Base-by-base conservation (phyloP, 2,329 filamentous ascomycete genomes). In the Fusarium sp. region DNA sequence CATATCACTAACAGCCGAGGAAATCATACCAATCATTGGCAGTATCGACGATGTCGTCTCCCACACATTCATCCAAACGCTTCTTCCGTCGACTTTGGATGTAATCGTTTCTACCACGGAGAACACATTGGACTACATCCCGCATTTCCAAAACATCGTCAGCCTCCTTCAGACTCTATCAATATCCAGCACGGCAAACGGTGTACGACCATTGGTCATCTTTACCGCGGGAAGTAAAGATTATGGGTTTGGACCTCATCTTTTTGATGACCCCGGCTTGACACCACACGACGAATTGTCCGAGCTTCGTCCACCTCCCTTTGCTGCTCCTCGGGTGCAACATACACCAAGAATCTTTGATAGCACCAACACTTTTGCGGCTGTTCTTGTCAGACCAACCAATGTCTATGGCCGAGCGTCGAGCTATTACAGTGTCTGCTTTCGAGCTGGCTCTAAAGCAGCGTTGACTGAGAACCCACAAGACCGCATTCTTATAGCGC, bases 1-100 rank as follows among this genome's bases (percentile, higher is more conserved):
- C 20, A 22, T n/a, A 10, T 17, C 35, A 59, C 25, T 59, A 25
- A 38, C 22, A 32, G 57, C 57, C 14, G 57, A 59, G n/a, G 57
- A 59, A 59, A 32, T 59, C 57, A 59, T 59, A 22, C 57, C 57
- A 27, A 38, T 59, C 35, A 37, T 59, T 20, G 57, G 57, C 32
- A 38, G 33, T 27, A 43, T 59, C 10, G 56, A 59, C 22, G 15
- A 59, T n/a, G 25, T 43, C n/a, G 35, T 17, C 35, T 59, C 56
- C 14, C 56, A 59, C 14, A 30, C 32, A 59, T n/a, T 14, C 33
- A 59, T 27, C 15, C 3, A 30, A 15, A 7, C 57, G 9, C 5
- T n/a, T 25, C 57, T 59, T 59, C 57, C 57, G 6, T 43, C 35
- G 33, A 59, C 35, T 2, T 59, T 59, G 47, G 47, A 52, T 32